Conservation (phyloP, 2,329 filamentous ascomycete genomes). For the Lachnum nothofagi region DNA sequence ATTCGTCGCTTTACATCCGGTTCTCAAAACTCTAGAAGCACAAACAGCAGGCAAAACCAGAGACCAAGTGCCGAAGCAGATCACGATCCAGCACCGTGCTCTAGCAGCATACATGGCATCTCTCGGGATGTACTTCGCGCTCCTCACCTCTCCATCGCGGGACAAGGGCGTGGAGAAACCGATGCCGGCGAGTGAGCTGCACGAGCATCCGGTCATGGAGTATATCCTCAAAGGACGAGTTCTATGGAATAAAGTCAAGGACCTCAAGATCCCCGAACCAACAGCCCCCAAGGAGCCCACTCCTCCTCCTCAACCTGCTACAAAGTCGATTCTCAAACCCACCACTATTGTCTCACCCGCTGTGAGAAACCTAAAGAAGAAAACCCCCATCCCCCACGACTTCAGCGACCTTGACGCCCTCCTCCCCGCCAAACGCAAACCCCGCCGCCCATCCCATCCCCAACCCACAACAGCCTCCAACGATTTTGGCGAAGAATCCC, state of each 20-base stretch:
- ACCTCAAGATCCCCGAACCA: constrained; percentile 43
- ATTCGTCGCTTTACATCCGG: constrained; percentile 44
- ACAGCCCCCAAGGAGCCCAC: no score
- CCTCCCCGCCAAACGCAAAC: constrained; percentile 19
- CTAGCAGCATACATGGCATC: constrained; percentile 81
- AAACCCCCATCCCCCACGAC: constrained; percentile 37
- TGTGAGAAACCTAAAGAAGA: no score
- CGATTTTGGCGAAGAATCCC: constrained; percentile 82
- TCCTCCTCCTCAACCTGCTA: no score
- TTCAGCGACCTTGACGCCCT: constrained; percentile 40
- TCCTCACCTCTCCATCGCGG: constrained; percentile 75
- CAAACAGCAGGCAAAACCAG: constrained; percentile 39
- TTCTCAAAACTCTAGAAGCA: constrained; percentile 53
- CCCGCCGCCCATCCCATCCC: constrained; percentile 1
- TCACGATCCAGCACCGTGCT: constrained; percentile 68
- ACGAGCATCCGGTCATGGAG: constrained; percentile 88
- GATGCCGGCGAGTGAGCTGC: constrained; percentile 70
- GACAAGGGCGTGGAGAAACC: constrained; percentile 52
- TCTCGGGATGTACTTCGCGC: constrained; percentile 88
- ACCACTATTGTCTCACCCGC: no score
- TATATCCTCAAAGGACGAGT: constrained; percentile 72
- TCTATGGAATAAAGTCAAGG: constrained; percentile 71
- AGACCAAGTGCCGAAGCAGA: neutral
- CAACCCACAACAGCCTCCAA: constrained; percentile 4
- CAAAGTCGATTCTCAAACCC: no score